Evolutionary conservation across 1,139 yeast genomes (phyloP).

Genomic region (Yamadazyma taylorii): DNA sequence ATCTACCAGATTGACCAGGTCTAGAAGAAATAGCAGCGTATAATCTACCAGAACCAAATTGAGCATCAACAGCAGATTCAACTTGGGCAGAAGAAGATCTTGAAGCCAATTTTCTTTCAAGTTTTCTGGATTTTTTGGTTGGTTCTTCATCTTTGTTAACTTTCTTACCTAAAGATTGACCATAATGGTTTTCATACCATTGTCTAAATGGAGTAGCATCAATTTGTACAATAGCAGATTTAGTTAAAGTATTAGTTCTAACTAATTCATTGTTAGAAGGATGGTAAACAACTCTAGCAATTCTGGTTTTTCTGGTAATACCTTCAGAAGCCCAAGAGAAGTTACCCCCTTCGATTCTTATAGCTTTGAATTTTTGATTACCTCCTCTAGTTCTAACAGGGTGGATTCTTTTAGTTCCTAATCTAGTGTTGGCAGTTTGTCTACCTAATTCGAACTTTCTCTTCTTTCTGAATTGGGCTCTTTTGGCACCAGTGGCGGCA

Average conservation of each 20-base stretch:
- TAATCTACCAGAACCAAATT: slow-evolving; percentile 98
- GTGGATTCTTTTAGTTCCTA: slow-evolving; percentile 99
- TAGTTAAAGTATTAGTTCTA: slow-evolving; percentile 99
- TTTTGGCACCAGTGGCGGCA: slow-evolving; percentile 99
- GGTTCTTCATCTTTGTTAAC: slow-evolving; percentile 41
- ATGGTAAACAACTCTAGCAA: slow-evolving; percentile 96
- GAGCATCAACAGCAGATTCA: slow-evolving; percentile 89
- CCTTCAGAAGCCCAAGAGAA: slow-evolving; percentile 99
- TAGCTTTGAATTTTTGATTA: slow-evolving; percentile 99
- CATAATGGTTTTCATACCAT: slow-evolving; percentile 99
- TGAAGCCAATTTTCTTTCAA: slow-evolving; percentile 87
- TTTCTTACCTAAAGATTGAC: slow-evolving; percentile 90
- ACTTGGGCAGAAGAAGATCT: slow-evolving; percentile 84
- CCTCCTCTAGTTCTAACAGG: slow-evolving; percentile 99
- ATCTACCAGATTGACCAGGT: slow-evolving; percentile 99
- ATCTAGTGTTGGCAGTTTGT: slow-evolving; percentile 99
- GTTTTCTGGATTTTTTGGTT: slow-evolving; percentile 72
- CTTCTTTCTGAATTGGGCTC: slow-evolving; percentile 99
- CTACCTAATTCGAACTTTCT: slow-evolving; percentile 99
- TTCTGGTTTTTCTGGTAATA: slow-evolving; percentile 97
- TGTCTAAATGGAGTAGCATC: slow-evolving; percentile 99
- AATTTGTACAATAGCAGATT: slow-evolving; percentile 97
- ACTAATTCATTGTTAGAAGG: slow-evolving; percentile 99
- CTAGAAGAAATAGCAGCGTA: slow-evolving; percentile 98
- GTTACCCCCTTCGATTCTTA: slow-evolving; percentile 99